Conservation (phyloP, 768 basidiomycete genomes). For the Russula brevipes region DNA sequence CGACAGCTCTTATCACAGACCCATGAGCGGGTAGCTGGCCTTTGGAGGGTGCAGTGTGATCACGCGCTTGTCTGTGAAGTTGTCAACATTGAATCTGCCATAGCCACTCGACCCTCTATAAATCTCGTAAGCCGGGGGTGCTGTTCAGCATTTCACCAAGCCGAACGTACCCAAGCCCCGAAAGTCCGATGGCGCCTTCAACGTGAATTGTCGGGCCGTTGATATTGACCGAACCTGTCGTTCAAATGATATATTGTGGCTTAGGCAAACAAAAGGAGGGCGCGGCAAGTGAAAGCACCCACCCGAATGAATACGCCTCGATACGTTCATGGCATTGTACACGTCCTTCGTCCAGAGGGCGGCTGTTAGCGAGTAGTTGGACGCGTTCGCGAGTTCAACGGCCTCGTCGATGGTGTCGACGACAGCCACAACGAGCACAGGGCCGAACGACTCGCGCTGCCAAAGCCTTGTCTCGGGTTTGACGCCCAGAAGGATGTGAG, state of each 20-base stretch:
- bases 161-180: conserved; percentile 44
- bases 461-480: conserved; percentile 48
- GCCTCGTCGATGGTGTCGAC: conserved; percentile 51
- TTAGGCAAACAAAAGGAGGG: neutral
- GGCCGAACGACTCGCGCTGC: conserved; percentile 60
- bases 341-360: conserved; percentile 50
- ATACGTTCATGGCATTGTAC: conserved; percentile 41
- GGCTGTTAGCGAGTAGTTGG: conserved; percentile 47
- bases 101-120: conserved; percentile 40
- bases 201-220: conserved; percentile 50
- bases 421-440: conserved; percentile 44
- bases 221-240: conserved; percentile 48
- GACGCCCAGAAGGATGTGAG: conserved; percentile 47
- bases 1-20: neutral
- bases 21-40: conserved; percentile 1
- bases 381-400: conserved; percentile 50
- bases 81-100: conserved; percentile 47
- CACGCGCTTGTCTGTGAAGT: conserved; percentile 45
- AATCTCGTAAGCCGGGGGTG: neutral
- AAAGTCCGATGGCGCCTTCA: conserved; percentile 37
- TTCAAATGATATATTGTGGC: neutral
- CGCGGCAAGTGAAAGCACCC: neutral
- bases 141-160: neutral
- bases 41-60: conserved; percentile 39
- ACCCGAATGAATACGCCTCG: conserved; percentile 46